These are phyloP conservation scores for Hibiscus syriacus DNA, from an alignment of 345 rosid genomes.

Conservation along the genomic window DNA sequence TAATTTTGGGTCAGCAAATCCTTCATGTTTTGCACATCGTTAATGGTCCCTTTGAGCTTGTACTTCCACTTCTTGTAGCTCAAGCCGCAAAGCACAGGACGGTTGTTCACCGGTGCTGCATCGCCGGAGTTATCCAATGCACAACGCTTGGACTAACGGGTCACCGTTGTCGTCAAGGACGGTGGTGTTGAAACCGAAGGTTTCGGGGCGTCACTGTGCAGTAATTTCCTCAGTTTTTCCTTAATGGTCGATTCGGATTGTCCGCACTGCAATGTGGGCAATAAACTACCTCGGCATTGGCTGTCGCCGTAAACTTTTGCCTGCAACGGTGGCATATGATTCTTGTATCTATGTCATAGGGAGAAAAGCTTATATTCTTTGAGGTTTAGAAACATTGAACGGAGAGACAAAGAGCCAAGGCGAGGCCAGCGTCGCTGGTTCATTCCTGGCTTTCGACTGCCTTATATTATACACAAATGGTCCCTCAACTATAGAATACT, in stretches of 20 bases:
- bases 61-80: slow-evolving; percentile 32
- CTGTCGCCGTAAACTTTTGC: background rate
- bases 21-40: slow-evolving; percentile 41
- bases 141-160: background rate
- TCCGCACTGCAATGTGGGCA: background rate
- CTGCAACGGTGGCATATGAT: slow-evolving; percentile 1
- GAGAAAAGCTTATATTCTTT: background rate
- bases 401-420: background rate
- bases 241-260: background rate
- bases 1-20: slow-evolving; percentile 34
- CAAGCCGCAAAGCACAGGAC: slow-evolving; percentile 19
- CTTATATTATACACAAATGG: background rate
- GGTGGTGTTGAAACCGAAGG: background rate
- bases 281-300: background rate
- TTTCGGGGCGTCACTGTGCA: background rate
- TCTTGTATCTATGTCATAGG: background rate
- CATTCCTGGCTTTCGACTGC: background rate
- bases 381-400: background rate
- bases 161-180: background rate
- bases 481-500: too few species aligned
- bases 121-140: background rate
- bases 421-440: background rate
- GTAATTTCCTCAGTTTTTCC: background rate
- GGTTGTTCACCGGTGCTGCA: slow-evolving; percentile 13
- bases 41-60: slow-evolving; percentile 40